phyloP scores from a whole-genome alignment of 129 eudicot species.

The Smallanthus sonchifolius region DNA sequence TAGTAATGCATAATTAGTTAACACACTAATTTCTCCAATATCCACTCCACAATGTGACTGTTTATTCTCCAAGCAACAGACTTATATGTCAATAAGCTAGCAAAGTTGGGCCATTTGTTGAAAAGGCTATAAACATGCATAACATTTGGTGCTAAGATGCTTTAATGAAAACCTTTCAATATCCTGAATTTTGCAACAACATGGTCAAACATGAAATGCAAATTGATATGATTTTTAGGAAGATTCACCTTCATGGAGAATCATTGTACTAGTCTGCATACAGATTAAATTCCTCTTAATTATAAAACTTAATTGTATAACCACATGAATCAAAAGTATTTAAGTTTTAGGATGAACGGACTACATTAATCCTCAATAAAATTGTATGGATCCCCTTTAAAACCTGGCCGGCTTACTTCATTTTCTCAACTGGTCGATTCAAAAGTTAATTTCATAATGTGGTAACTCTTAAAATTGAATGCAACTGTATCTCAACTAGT shows the following conservation, averaged over 20 bases:
- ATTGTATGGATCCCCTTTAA: background rate
- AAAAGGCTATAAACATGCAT: background rate
- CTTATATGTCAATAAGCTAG: background rate
- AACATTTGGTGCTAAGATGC: slow-evolving; percentile 3
- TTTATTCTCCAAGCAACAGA: slow-evolving; percentile 1
- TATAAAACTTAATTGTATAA: background rate
- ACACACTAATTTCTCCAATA: slow-evolving; percentile 2
- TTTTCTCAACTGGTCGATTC: background rate
- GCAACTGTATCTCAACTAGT: background rate
- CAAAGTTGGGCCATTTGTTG: background rate
- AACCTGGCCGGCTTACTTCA: background rate
- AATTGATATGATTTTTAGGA: background rate
- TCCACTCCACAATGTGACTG: background rate
- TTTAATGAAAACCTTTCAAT: background rate
- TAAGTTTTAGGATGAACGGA: background rate
- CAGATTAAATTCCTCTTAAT: background rate
- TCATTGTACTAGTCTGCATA: background rate
- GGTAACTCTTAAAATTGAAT: background rate
- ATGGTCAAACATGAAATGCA: background rate
- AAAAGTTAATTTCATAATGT: background rate
- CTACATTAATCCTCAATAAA: background rate
- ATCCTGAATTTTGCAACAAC: background rate
- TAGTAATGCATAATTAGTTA: background rate
- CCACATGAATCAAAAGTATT: background rate
- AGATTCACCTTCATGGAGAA: background rate